Conservation (phyloP, 192 early-diverging fungal genomes). For the Dissophora ornata region DNA sequence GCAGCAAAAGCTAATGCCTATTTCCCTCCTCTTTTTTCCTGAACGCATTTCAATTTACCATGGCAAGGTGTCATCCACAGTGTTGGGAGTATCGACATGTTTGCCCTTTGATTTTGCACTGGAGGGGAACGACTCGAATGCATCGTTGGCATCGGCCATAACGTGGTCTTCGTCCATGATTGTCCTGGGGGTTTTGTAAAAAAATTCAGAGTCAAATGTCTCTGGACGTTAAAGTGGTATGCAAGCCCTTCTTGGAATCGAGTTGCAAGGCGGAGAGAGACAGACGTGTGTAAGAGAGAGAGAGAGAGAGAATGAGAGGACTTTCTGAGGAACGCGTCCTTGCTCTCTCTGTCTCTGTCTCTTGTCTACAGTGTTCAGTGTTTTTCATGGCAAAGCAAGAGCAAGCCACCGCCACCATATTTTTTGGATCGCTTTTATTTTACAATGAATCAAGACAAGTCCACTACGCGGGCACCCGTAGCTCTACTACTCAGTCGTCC, state of each 20-base stretch:
- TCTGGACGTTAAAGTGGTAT: no score
- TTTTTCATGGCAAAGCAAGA: neutral
- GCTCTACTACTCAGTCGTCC: neutral
- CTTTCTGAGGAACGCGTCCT: neutral
- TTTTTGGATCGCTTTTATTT: neutral
- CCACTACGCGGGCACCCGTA: neutral
- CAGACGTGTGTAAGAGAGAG: neutral
- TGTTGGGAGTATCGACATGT: constrained; percentile 7
- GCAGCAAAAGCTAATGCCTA: no score
- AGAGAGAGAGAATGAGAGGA: neutral
- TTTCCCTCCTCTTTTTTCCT: no score
- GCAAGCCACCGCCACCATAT: constrained; percentile 33
- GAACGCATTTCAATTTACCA: constrained; percentile 29
- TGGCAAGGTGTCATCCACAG: constrained; percentile 41
- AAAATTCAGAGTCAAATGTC: no score
- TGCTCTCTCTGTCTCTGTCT: no score
- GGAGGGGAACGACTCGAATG: constrained; percentile 24
- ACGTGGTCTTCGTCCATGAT: constrained; percentile 50
- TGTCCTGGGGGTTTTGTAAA: neutral
- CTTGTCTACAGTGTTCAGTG: no score
- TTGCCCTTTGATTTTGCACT: constrained; percentile 39
- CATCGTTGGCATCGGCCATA: constrained; percentile 38
- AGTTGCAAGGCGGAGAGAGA: no score
- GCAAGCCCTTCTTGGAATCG: no score
- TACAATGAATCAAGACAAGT: no score